Conservation (phyloP, 805 yeast genomes). For the Hyphopichia homilentoma region DNA sequence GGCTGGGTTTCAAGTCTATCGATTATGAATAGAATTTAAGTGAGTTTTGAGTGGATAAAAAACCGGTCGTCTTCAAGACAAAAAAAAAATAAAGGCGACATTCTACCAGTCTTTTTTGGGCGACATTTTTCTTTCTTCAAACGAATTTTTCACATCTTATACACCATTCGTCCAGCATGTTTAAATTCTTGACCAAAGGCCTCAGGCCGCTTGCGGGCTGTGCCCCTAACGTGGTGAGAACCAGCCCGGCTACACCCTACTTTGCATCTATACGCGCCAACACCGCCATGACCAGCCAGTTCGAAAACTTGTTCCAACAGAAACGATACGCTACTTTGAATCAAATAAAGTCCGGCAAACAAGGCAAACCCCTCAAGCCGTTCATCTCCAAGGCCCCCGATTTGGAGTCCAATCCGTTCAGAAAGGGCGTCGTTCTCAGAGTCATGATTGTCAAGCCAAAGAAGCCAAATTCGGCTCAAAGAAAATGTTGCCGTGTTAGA, state of each 20-base stretch:
- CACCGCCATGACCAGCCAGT: constrained; percentile 10
- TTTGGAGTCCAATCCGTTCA: constrained; percentile 76
- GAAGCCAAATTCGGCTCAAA: constrained; percentile 96
- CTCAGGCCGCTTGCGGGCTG: no score
- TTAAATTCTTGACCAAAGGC: no score
- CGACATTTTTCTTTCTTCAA: constrained; percentile 1
- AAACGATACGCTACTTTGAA: constrained; percentile 67
- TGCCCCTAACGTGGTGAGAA: no score
- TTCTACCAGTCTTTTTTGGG: background rate
- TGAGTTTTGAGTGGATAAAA: constrained; percentile 1
- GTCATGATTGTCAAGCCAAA: constrained; percentile 96
- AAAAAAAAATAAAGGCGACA: background rate
- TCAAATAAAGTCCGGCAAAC: constrained; percentile 68
- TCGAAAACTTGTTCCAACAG: constrained; percentile 21
- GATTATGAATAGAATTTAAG: no score
- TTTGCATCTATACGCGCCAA: constrained; percentile 12
- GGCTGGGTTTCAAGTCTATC: constrained; percentile 2
- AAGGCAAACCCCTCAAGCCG: constrained; percentile 47
- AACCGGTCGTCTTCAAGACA: background rate
- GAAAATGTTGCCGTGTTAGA: constrained; percentile 95
- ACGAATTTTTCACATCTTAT: no score
- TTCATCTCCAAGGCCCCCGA: constrained; percentile 68
- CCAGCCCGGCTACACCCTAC: no score
- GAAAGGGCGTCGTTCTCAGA: constrained; percentile 89
- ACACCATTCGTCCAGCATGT: no score